These are phyloP conservation scores for Hibiscus syriacus DNA, from an alignment of 345 rosid species.

Conservation along the genomic window DNA sequence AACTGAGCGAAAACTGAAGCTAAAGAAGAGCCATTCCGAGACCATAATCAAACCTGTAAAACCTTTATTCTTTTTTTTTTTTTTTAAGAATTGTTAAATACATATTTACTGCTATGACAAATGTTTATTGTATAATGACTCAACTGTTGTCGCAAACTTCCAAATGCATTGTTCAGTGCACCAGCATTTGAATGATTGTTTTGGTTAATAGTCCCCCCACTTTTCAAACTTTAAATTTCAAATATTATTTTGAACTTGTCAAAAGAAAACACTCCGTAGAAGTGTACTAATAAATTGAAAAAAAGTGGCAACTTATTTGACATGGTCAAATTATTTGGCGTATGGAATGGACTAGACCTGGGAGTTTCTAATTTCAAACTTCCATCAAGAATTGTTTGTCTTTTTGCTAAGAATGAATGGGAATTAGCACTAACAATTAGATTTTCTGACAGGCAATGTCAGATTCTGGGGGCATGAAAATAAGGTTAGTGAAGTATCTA, in stretches of 20 bases:
- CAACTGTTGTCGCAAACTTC: not conserved
- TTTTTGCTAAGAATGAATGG: not conserved
- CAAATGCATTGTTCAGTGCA: not conserved
- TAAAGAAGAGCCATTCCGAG: slow-evolving; percentile 26
- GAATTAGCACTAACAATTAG: slow-evolving; percentile 2
- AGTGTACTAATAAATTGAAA: too few species aligned
- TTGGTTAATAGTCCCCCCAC: not conserved
- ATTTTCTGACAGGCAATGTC: slow-evolving; percentile 28
- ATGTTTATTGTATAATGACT: too few species aligned
- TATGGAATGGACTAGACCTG: not conserved
- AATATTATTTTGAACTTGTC: not conserved
- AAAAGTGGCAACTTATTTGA: too few species aligned
- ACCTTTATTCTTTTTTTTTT: not conserved
- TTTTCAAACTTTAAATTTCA: not conserved
- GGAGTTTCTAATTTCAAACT: slow-evolving; percentile 1
- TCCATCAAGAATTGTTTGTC: not conserved
- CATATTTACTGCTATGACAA: too few species aligned
- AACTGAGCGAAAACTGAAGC: slow-evolving; percentile 11
- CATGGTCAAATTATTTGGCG: not conserved
- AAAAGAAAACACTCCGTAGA: too few species aligned
- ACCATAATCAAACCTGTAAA: slow-evolving; percentile 16
- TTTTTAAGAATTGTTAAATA: not conserved
- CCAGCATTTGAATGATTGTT: not conserved
- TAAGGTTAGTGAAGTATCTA: slow-evolving; percentile 33
- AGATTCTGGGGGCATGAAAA: slow-evolving; percentile 28